Base-by-base conservation (phyloP, 192 early-diverging fungal species). In the Coemansia sp. region DNA sequence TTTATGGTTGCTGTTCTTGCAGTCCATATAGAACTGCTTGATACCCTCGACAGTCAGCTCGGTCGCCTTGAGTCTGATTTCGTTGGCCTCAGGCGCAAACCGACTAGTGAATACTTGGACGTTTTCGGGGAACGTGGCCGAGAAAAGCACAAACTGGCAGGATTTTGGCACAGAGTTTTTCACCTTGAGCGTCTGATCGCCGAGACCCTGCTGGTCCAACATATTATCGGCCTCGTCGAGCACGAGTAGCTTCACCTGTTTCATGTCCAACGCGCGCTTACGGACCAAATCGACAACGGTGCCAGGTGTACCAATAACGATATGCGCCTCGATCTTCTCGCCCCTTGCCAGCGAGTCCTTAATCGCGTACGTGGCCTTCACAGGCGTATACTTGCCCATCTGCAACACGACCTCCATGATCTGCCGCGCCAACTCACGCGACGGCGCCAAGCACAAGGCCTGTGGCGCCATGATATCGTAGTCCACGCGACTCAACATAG, bases 141-240 rank as follows among this genome's bases (percentile, higher is more conserved):
- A 97, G 80, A 99, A 99, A 51, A 98, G 77, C 10, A 97, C 90
- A 62, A 94, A 86, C 75, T 99, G 97, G 72, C 89, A 89, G 9
- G 76, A 67, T 31, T 66, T 84, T 36, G 91, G 91, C 81, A 96
- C 86, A 48, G 80, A 37, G 63, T 88, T 91, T 76, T 94, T 93
- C 70, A 97, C 86, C 27, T 89, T 86, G 38, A 94, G 74, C 72
- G 90, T 93, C 70, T 97, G 95, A 70, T 96, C 95, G 0, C 90
- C 94, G 34, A 97, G 84, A 21, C 88, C 85, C 67, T 89, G 89
- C 85, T 89, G 78, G 78, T 96, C 94, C 66, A 97, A 75, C 97
- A 98, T 97, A 71, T 94, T 97, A 73, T 99, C 97, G n/a, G 97
- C 97, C 79, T 99, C 97, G 69, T 99, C 97, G 67, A 99, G 85